Evolutionary conservation across 2,329 filamentous ascomycete species (phyloP), one percentile per base, ranked within the genome.

Genomic region (Ophiostoma triangulosporum): DNA sequence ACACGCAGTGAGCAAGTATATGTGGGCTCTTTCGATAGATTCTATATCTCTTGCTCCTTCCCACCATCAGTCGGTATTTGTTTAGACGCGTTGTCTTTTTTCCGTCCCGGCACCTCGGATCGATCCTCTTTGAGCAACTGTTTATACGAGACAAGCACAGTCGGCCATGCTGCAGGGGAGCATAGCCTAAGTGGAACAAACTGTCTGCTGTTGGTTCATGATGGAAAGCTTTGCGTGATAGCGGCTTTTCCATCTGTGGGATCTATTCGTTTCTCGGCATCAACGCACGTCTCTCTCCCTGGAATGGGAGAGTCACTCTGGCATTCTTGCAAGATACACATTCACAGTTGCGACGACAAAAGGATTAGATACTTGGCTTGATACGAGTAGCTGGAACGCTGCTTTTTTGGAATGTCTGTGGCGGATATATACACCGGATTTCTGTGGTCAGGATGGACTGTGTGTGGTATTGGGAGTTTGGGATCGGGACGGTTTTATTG

Each of bases 1-100:
- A 72, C 73, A 69, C 46, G 72, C 73, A 75, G 72, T 74, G 73
- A 73, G 72, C 71, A 71, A 56, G 60, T 65, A 61, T 59, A 61
- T 60, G 60, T 22, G 45, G 51, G 32, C 40, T 46, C 43, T 46
- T 45, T 45, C 15, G 40, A 45, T 45, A 45, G 40, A 45, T 27
- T 45, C 40, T 24, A 45, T 45, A 43, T 43, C 20, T 43, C 17
- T 48, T 40, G n/a, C n/a, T 52, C n/a, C 48, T 48, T 43, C 9
- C 9, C 36, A 26, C 11, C 26, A 46, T 12, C 26, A 31, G 26
- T 31, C n/a, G 43, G 43, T 46, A 29, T 17, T 26, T 46, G 26
- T 32, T 35, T 38, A 45, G 35, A 49, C 22, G 20, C 27, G 29
- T 33, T 40, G 43, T 29, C 8, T 26, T 20, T 14, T 26, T 20